A percentile compares a stretch with the other conserved stretches of the same genome.
Evolutionary conservation across 345 rosid genomes (phyloP).

Genomic region (Turnera subulata): DNA sequence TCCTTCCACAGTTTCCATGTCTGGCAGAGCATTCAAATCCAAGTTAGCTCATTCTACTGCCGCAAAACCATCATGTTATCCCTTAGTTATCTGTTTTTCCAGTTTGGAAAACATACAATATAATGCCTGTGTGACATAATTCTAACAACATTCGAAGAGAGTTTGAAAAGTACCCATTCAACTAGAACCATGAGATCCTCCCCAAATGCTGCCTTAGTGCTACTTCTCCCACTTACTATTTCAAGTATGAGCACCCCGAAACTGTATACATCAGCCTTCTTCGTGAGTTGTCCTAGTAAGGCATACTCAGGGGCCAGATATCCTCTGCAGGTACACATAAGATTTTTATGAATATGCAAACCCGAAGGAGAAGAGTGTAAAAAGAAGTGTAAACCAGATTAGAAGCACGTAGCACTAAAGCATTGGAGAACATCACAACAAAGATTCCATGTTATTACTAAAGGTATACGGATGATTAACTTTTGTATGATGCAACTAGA

Average conservation of each 20-base stretch:
- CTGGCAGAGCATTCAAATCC: slow-evolving; percentile 38
- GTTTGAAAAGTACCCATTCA: slow-evolving; percentile 75
- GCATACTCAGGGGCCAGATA: slow-evolving; percentile 98
- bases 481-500: too few species aligned
- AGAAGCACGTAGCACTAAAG: neutral
- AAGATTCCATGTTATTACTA: neutral
- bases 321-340: slow-evolving; percentile 50
- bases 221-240: slow-evolving; percentile 77
- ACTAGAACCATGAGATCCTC: slow-evolving; percentile 58
- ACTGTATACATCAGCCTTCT: slow-evolving; percentile 93
- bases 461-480: too few species aligned
- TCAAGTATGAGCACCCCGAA: slow-evolving; percentile 85
- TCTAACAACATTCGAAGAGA: neutral
- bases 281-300: slow-evolving; percentile 73
- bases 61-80: too few species aligned
- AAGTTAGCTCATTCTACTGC: too few species aligned
- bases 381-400: neutral
- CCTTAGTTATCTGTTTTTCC: too few species aligned
- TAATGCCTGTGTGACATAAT: too few species aligned
- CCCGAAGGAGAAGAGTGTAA: slow-evolving; percentile 1
- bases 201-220: slow-evolving; percentile 76
- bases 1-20: slow-evolving; percentile 81
- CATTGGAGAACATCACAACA: neutral
- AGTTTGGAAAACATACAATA: too few species aligned
- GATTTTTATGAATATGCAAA: neutral